Evolutionary conservation across 2,329 filamentous ascomycete species (phyloP).

Genomic region (Phialemoniopsis sp.): DNA sequence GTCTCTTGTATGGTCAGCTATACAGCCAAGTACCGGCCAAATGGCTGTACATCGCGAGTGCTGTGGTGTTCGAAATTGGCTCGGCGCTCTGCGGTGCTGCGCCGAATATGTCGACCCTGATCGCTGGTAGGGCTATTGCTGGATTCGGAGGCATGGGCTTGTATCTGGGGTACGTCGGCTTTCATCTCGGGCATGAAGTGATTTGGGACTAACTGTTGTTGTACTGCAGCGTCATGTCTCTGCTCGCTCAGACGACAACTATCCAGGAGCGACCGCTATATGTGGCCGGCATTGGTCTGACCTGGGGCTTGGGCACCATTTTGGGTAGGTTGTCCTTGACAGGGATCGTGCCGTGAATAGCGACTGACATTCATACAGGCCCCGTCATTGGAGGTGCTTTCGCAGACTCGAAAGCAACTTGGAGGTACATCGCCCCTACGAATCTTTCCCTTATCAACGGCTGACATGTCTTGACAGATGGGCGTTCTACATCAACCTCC

Average conservation of each 20-base stretch:
- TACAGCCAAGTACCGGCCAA: constrained; percentile 38
- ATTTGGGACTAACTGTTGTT: no score
- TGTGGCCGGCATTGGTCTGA: constrained; percentile 18
- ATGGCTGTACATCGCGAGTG: constrained; percentile 20
- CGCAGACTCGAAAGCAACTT: constrained; percentile 31
- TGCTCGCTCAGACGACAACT: constrained; percentile 11
- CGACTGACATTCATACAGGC: constrained; percentile 51
- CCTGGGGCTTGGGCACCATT: constrained; percentile 39
- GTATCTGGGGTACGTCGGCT: no score
- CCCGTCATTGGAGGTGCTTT: constrained; percentile 44
- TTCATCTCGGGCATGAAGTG: no score
- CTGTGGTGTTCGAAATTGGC: constrained; percentile 28
- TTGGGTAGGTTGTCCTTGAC: constrained; percentile 26
- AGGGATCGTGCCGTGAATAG: constrained; percentile 39
- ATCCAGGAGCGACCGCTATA: constrained; percentile 18
- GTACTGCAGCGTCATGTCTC: not conserved
- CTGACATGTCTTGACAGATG: no score
- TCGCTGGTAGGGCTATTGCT: constrained; percentile 33
- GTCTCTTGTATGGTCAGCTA: constrained; percentile 25
- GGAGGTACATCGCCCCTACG: constrained; percentile 38
- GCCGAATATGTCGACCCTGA: constrained; percentile 31
- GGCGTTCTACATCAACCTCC: constrained; percentile 53
- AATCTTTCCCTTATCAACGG: no score
- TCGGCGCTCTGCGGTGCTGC: constrained; percentile 34
- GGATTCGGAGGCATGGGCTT: constrained; percentile 33